Conservation (phyloP, 202 grass and related monocot species). For the Musa balbisiana region DNA sequence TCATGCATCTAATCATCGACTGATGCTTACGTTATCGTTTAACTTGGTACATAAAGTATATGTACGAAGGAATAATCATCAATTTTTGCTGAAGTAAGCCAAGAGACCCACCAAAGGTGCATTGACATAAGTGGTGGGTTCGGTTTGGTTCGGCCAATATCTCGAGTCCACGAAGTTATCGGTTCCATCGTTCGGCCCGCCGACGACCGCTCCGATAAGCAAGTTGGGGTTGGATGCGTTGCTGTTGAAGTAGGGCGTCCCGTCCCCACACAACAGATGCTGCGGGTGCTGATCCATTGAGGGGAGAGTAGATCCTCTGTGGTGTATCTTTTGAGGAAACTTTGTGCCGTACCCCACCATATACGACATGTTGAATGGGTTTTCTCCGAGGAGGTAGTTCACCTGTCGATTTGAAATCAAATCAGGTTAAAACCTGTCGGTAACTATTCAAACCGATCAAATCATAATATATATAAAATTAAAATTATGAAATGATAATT, state of each 20-base stretch:
- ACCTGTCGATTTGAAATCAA: no score
- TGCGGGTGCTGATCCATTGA: background rate
- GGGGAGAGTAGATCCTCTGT: constrained; percentile 19
- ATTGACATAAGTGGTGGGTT: constrained; percentile 29
- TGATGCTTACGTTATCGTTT: no score
- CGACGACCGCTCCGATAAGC: constrained; percentile 24
- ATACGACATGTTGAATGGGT: constrained; percentile 30
- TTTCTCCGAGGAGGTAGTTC: constrained; percentile 28
- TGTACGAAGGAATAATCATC: background rate
- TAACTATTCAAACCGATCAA: no score
- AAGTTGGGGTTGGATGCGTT: constrained; percentile 13
- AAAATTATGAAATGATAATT: no score
- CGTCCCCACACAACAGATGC: constrained; percentile 1
- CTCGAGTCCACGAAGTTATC: constrained; percentile 20
- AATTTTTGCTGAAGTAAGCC: constrained; percentile 12
- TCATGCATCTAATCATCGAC: no score
- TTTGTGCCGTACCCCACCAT: constrained; percentile 29
- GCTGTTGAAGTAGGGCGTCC: background rate
- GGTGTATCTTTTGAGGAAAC: constrained; percentile 22
- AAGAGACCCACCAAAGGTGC: constrained; percentile 25
- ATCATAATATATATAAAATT: no score
- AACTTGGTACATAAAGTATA: no score
- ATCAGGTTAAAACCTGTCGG: no score
- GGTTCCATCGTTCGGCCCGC: constrained; percentile 23
- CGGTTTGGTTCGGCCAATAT: background rate